phyloP scores from a whole-genome alignment of 129 eudicot species.

The Scalesia atractyloides region DNA sequence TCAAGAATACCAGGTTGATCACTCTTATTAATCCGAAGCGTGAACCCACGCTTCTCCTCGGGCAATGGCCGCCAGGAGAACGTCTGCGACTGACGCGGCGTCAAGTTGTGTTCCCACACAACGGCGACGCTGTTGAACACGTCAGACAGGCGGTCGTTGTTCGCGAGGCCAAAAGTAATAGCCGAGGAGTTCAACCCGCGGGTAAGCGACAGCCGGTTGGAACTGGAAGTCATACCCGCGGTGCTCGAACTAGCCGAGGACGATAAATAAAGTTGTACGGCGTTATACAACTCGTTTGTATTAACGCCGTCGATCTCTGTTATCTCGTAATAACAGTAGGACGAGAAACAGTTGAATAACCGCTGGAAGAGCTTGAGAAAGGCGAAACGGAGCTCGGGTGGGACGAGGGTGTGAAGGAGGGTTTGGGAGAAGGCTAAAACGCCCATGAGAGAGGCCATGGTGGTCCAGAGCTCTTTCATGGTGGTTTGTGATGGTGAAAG shows the following conservation, averaged over 20 bases:
- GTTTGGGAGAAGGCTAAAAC: constrained; percentile 82
- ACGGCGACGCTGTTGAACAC: constrained; percentile 50
- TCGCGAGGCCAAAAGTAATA: constrained; percentile 74
- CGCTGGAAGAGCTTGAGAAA: constrained; percentile 58
- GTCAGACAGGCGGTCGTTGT: constrained; percentile 73
- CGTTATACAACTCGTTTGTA: constrained; percentile 93
- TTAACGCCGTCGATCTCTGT: constrained; percentile 97
- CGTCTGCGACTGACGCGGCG: constrained; percentile 63
- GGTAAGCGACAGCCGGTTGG: constrained; percentile 69
- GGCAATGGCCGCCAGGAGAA: constrained; percentile 92
- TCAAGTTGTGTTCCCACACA: constrained; percentile 84
- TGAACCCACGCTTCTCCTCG: constrained; percentile 84
- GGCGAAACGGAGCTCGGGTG: constrained; percentile 80
- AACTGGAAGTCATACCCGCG: constrained; percentile 44
- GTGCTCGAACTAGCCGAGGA: constrained; percentile 47
- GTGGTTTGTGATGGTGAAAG: constrained; percentile 6
- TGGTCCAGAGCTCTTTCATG: constrained; percentile 91
- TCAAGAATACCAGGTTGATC: constrained; percentile 48
- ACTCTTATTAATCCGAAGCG: constrained; percentile 59
- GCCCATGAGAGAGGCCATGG: constrained; percentile 91
- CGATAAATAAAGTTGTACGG: constrained; percentile 82
- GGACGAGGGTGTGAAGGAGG: constrained; percentile 73
- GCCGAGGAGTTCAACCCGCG: constrained; percentile 80
- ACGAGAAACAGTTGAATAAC: constrained; percentile 62
- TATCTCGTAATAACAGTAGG: constrained; percentile 88